phyloP scores from a whole-genome alignment of 2,329 filamentous ascomycete genomes.

The Podosphaera xanthii region DNA sequence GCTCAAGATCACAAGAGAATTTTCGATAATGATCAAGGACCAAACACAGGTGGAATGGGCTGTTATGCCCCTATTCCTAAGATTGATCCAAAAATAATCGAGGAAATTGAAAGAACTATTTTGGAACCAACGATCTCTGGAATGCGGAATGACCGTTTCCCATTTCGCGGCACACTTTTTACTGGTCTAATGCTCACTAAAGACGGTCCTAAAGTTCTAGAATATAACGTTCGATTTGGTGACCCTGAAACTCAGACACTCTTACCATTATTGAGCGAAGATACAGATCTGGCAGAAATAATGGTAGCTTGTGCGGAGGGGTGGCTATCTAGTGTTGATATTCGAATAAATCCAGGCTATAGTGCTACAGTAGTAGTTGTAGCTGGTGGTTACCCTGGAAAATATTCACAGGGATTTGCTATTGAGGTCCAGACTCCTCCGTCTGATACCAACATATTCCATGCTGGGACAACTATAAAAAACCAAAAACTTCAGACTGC shows the following conservation, averaged over 20 bases:
- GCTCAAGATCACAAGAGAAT: slow-evolving; percentile 96
- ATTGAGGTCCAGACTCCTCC: slow-evolving; percentile 27
- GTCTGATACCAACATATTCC: slow-evolving; percentile 53
- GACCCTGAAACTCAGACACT: slow-evolving; percentile 83
- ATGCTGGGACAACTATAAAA: slow-evolving; percentile 60
- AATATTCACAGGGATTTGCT: slow-evolving; percentile 56
- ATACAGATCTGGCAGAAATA: slow-evolving; percentile 69
- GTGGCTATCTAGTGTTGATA: slow-evolving; percentile 43
- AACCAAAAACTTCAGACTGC: slow-evolving; percentile 46
- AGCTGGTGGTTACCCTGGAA: slow-evolving; percentile 71
- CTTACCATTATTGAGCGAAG: slow-evolving; percentile 49
- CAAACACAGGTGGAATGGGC: slow-evolving; percentile 4
- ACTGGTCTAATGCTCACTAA: slow-evolving; percentile 87
- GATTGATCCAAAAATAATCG: slow-evolving; percentile 35
- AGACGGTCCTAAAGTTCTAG: slow-evolving; percentile 57
- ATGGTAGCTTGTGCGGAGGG: slow-evolving; percentile 69
- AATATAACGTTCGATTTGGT: slow-evolving; percentile 86
- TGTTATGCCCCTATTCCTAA: slow-evolving; percentile 3
- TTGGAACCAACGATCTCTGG: slow-evolving; percentile 78
- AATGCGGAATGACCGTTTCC: slow-evolving; percentile 59
- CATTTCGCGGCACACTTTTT: slow-evolving; percentile 56
- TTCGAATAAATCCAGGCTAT: slow-evolving; percentile 38
- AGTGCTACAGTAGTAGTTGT: slow-evolving; percentile 88
- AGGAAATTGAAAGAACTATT: slow-evolving; percentile 55
- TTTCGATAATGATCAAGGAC: slow-evolving; percentile 41